Conservation (phyloP, 2,329 filamentous ascomycete genomes). For the Lachnellula suecica region DNA sequence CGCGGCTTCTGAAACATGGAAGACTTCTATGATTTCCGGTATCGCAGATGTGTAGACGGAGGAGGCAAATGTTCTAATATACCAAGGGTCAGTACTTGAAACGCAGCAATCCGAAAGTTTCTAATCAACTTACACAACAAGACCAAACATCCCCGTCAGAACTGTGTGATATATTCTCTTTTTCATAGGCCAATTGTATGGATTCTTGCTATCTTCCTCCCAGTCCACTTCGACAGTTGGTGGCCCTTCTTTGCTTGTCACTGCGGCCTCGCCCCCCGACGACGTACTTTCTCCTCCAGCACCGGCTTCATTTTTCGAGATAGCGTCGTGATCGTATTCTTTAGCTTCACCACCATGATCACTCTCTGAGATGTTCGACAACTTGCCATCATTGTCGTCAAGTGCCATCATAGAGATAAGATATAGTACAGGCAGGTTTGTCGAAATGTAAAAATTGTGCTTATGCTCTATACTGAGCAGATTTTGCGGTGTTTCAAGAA, state of each 20-base stretch:
- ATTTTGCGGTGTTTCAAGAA: too few species aligned
- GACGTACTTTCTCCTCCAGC: background rate
- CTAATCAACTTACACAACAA: background rate
- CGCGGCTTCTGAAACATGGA: constrained; percentile 52
- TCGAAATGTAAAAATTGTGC: too few species aligned
- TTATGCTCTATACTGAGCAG: background rate
- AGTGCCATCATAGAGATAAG: background rate
- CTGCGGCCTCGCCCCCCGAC: background rate
- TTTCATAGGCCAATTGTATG: background rate
- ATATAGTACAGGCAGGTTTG: too few species aligned
- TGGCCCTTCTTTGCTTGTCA: background rate
- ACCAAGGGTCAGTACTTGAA: background rate
- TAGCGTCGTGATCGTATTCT: background rate
- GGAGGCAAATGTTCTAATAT: constrained; percentile 48
- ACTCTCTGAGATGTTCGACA: background rate
- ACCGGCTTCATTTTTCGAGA: background rate
- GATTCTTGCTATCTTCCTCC: background rate
- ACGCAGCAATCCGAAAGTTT: background rate
- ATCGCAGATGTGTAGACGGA: constrained; percentile 53
- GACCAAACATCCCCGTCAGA: background rate
- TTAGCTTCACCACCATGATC: too few species aligned
- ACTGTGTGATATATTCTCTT: background rate
- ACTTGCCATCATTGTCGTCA: background rate
- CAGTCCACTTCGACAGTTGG: background rate
- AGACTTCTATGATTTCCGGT: constrained; percentile 47